Evolutionary conservation across 371 early-diverging fungal genomes (phyloP).

Genomic region (Basidiobolus meristosporus): DNA sequence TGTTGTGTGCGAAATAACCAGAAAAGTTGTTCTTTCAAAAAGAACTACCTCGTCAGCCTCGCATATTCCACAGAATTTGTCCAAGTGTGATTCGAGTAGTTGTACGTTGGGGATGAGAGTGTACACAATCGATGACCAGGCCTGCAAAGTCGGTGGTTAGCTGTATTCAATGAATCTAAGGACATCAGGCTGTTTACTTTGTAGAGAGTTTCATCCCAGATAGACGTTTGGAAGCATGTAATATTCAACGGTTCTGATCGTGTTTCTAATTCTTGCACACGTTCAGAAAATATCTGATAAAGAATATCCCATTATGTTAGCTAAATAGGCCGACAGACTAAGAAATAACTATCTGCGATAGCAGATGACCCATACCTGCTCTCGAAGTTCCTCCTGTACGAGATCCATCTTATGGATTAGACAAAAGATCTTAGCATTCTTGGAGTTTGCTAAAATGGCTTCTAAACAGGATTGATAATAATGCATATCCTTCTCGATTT

Average conservation of each 20-base stretch:
- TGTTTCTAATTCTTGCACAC: constrained; percentile 43
- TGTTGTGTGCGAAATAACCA: constrained; percentile 74
- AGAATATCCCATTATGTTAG: too few relatives aligned
- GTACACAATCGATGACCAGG: constrained; percentile 92
- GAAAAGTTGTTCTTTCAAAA: constrained; percentile 85
- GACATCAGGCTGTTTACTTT: constrained; percentile 23
- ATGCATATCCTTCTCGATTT: constrained; percentile 78
- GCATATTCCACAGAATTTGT: constrained; percentile 56
- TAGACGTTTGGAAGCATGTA: constrained; percentile 70
- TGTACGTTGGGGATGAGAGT: constrained; percentile 84
- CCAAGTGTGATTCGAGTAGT: constrained; percentile 52
- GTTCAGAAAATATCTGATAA: constrained; percentile 44
- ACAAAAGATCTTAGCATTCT: constrained; percentile 83
- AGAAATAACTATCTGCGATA: too few relatives aligned
- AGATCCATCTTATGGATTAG: constrained; percentile 95
- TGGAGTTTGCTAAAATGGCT: constrained; percentile 58
- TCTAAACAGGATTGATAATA: constrained; percentile 82
- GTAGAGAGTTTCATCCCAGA: constrained; percentile 92
- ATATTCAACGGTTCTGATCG: constrained; percentile 54
- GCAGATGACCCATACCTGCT: too few relatives aligned
- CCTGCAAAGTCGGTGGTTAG: constrained; percentile 30
- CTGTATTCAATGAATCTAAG: too few relatives aligned
- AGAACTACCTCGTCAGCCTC: constrained; percentile 88
- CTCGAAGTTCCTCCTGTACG: constrained; percentile 54
- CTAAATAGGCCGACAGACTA: too few relatives aligned